phyloP scores from a whole-genome alignment of 2,329 filamentous ascomycete species.

The Fusarium temperatum region DNA sequence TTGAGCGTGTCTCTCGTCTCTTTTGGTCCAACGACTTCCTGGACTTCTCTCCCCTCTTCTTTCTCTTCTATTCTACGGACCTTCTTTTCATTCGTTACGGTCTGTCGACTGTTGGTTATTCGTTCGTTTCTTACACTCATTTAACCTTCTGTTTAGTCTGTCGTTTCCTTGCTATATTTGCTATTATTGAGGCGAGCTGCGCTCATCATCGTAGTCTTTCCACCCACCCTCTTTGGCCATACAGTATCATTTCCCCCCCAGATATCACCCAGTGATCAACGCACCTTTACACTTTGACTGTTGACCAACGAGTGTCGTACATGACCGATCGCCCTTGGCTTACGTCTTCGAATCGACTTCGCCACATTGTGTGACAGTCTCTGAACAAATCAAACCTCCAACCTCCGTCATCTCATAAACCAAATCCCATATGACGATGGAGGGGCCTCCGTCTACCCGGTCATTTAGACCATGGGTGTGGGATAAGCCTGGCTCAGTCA shows the following conservation, averaged over 20 bases:
- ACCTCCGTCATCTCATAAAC: constrained; percentile 11
- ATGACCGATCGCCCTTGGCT: constrained; percentile 18
- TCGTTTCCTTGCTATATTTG: constrained; percentile 15
- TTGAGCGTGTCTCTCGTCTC: constrained; percentile 24
- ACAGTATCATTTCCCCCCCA: not conserved
- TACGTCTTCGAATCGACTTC: not conserved
- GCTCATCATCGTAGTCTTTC: constrained; percentile 37
- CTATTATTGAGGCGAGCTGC: constrained; percentile 37
- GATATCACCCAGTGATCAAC: constrained; percentile 17
- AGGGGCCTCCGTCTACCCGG: constrained; percentile 38
- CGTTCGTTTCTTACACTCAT: constrained; percentile 31
- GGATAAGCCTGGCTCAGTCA: constrained; percentile 37
- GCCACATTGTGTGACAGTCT: constrained; percentile 18
- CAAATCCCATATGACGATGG: constrained; percentile 26
- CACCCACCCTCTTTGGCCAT: constrained; percentile 10
- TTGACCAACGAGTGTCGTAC: constrained; percentile 35
- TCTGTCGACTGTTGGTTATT: constrained; percentile 29
- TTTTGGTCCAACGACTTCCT: constrained; percentile 15
- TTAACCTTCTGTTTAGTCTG: constrained; percentile 12
- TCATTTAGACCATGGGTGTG: constrained; percentile 35
- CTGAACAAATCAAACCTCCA: constrained; percentile 9
- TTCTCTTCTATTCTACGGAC: constrained; percentile 11
- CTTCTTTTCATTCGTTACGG: constrained; percentile 10
- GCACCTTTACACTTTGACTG: constrained; percentile 11
- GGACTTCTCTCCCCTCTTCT: constrained; percentile 23